Evolutionary conservation across 1,284 basidiomycete species (phyloP).

Genomic region (Uromyces viciae-fabae): DNA sequence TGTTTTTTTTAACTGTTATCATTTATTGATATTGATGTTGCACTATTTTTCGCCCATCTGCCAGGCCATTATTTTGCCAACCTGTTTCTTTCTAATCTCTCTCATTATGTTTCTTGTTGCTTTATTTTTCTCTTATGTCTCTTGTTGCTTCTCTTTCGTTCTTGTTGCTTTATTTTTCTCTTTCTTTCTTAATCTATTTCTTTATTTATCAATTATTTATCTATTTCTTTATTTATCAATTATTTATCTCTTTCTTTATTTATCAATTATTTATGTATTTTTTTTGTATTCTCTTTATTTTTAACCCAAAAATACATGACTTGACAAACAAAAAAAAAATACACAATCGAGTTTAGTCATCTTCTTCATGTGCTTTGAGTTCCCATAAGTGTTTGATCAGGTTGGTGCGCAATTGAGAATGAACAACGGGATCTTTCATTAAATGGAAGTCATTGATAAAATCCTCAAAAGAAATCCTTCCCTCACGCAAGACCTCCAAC

Average conservation of each 20-base stretch:
- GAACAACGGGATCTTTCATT: neutral
- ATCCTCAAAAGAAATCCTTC: neutral
- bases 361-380: neutral
- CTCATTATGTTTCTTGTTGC: neutral
- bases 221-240: neutral
- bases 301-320: neutral
- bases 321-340: neutral
- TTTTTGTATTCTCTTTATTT: neutral
- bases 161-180: neutral
- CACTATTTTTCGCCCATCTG: neutral
- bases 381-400: neutral
- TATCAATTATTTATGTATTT: neutral
- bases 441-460: neutral
- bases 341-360: neutral
- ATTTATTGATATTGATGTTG: no score
- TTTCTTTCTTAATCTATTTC: neutral
- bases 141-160: neutral
- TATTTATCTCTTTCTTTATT: neutral
- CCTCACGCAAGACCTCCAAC: slow-evolving; percentile 25
- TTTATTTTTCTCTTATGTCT: neutral
- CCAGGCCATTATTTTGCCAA: neutral
- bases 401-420: neutral
- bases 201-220: neutral
- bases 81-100: neutral
- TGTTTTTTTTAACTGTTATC: no score